Evolutionary conservation across 805 yeast genomes (phyloP).

Genomic region (Starmera pachycereana): DNA sequence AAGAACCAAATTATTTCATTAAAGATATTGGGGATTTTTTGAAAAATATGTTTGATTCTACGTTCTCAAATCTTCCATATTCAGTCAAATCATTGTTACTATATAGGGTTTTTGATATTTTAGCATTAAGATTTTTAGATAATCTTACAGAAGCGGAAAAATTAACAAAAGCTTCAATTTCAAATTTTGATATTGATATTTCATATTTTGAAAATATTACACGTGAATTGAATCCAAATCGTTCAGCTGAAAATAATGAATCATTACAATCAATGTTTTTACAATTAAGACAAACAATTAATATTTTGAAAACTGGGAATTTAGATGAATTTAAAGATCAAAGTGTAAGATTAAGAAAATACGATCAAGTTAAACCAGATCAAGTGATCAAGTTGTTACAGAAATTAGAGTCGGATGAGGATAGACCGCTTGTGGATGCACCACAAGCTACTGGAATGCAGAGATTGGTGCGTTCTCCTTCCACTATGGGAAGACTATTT

Average conservation of each 20-base stretch:
- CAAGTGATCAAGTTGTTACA: constrained; percentile 52
- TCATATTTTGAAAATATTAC: constrained; percentile 47
- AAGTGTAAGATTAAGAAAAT: constrained; percentile 48
- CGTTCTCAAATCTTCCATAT: constrained; percentile 71
- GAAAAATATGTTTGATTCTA: constrained; percentile 76
- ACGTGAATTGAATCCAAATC: background rate
- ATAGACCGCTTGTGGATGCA: too few species aligned
- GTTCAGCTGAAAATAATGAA: constrained; percentile 20
- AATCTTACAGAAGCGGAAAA: constrained; percentile 45
- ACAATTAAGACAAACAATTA: constrained; percentile 73
- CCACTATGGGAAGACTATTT: too few species aligned
- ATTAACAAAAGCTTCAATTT: constrained; percentile 44
- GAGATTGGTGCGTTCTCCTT: too few species aligned
- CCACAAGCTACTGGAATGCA: too few species aligned
- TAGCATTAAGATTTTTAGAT: constrained; percentile 59
- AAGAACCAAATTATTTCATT: constrained; percentile 63
- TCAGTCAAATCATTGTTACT: constrained; percentile 71
- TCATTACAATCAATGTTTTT: constrained; percentile 65
- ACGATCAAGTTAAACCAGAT: constrained; percentile 64
- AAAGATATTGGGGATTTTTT: constrained; percentile 79
- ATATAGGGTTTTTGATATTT: constrained; percentile 77
- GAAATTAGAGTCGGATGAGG: constrained; percentile 30
- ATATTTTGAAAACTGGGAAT: constrained; percentile 54
- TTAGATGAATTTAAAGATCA: constrained; percentile 54
- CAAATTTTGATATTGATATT: constrained; percentile 75